phyloP scores from a whole-genome alignment of 768 basidiomycete species.

The Boletus huronensis region DNA sequence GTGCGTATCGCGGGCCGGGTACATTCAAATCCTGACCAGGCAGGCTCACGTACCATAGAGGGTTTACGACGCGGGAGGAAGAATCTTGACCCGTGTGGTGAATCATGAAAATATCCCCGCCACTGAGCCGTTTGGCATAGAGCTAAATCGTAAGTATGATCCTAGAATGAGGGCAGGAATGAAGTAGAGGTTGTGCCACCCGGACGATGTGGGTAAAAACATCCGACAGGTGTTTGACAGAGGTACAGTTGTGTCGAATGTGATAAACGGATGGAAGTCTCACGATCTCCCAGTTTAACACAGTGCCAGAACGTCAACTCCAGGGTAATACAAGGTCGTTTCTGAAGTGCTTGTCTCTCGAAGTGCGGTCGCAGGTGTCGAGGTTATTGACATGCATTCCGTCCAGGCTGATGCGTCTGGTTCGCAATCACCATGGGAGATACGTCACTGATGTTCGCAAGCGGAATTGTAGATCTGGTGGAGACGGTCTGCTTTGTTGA shows the following conservation, averaged over 20 bases:
- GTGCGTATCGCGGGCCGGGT: not conserved
- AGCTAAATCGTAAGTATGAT: conserved; percentile 1
- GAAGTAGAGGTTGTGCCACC: conserved; percentile 10
- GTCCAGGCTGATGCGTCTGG: not conserved
- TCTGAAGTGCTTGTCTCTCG: not conserved
- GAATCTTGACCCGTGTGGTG: not conserved
- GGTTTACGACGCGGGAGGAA: not conserved
- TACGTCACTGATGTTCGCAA: not conserved
- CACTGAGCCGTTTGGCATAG: not conserved
- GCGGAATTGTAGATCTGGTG: not conserved
- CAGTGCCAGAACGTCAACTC: not conserved
- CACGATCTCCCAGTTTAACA: conserved; percentile 10
- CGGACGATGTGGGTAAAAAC: not conserved
- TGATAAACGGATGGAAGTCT: conserved; percentile 14
- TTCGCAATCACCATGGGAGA: not conserved
- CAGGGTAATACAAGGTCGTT: not conserved
- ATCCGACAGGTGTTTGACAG: conserved; percentile 20
- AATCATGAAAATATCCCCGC: not conserved
- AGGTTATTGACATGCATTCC: not conserved
- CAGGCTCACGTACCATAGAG: conserved; percentile 4
- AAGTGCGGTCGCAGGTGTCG: not conserved
- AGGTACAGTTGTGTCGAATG: conserved; percentile 10
- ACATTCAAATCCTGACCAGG: not conserved
- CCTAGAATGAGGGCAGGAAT: not conserved
- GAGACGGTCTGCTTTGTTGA: conserved; percentile 17